Evolutionary conservation across 768 basidiomycete genomes (phyloP).

Genomic region (Lanmaoa rubissima): DNA sequence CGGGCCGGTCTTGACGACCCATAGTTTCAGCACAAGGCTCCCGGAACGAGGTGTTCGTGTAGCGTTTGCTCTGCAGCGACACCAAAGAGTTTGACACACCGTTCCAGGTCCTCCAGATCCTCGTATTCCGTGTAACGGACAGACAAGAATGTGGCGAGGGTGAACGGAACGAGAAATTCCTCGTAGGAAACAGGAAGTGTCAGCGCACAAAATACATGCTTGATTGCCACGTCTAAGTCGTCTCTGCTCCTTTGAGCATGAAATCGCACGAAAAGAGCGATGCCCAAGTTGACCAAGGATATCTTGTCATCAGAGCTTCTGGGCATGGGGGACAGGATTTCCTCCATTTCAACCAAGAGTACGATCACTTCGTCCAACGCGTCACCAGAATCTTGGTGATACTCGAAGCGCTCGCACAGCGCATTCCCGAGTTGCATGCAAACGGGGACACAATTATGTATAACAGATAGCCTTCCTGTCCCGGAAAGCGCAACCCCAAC

Average conservation of each 20-base stretch:
- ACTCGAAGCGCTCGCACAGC: slow-evolving; percentile 12
- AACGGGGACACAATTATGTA: slow-evolving; percentile 5
- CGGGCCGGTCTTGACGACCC: slow-evolving; percentile 33
- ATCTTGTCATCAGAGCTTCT: slow-evolving; percentile 2
- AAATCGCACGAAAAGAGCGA: slow-evolving; percentile 18
- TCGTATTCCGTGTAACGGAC: slow-evolving; percentile 1
- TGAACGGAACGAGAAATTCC: not conserved
- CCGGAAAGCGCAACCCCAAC: slow-evolving; percentile 15
- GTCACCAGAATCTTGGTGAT: not conserved
- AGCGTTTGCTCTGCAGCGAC: slow-evolving; percentile 9
- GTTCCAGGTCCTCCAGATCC: slow-evolving; percentile 13
- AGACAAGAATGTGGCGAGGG: slow-evolving; percentile 14
- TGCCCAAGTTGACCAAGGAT: slow-evolving; percentile 8
- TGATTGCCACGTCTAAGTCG: slow-evolving; percentile 21
- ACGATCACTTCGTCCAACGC: slow-evolving; percentile 26
- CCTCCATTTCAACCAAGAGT: slow-evolving; percentile 18
- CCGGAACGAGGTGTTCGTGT: slow-evolving; percentile 4
- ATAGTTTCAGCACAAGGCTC: slow-evolving; percentile 8
- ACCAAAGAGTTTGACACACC: slow-evolving; percentile 13
- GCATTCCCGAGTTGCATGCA: slow-evolving; percentile 18
- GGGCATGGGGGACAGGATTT: slow-evolving; percentile 2
- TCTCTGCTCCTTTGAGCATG: not conserved
- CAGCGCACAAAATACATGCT: slow-evolving; percentile 3
- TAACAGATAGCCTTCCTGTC: slow-evolving; percentile 8
- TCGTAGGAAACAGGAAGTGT: slow-evolving; percentile 8